Conservation (phyloP, 108 stramenopile genomes). For the Aurantiochytrium sp. region DNA sequence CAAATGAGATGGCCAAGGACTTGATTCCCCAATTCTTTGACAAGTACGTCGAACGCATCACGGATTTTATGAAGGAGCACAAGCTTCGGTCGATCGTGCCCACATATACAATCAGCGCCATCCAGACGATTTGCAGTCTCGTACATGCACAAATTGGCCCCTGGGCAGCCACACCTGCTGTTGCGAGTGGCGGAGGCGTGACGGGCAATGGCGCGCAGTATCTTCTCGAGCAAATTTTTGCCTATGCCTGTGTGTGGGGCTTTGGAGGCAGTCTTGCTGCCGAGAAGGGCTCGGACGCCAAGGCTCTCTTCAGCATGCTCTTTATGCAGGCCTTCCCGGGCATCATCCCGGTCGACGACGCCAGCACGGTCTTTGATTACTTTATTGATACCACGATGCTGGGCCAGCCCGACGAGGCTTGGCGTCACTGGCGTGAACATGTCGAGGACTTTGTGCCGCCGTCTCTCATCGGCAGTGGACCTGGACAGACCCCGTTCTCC, state of each 20-base stretch:
- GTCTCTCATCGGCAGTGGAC: constrained; percentile 58
- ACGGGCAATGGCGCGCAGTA: constrained; percentile 53
- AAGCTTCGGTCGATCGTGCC: constrained; percentile 62
- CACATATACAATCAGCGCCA: constrained; percentile 67
- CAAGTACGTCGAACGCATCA: constrained; percentile 66
- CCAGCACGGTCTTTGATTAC: constrained; percentile 68
- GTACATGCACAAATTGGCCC: constrained; percentile 58
- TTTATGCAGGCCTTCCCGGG: background rate
- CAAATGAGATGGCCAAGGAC: constrained; percentile 31
- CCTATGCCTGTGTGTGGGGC: constrained; percentile 75
- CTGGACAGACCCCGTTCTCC: constrained; percentile 68
- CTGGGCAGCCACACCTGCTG: constrained; percentile 41
- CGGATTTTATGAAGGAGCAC: constrained; percentile 46
- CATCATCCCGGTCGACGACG: background rate
- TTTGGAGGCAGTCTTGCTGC: constrained; percentile 79
- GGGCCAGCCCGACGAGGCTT: constrained; percentile 24
- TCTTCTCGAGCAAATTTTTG: constrained; percentile 59
- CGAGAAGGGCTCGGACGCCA: constrained; percentile 51
- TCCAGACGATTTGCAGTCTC: constrained; percentile 62
- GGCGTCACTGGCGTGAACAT: constrained; percentile 53
- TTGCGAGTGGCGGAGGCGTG: background rate
- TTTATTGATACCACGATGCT: constrained; percentile 49
- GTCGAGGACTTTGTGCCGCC: constrained; percentile 58
- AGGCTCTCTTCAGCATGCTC: constrained; percentile 64
- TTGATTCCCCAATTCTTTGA: constrained; percentile 69